phyloP scores from a whole-genome alignment of 1,284 basidiomycete species.

The Meira nashicola region DNA sequence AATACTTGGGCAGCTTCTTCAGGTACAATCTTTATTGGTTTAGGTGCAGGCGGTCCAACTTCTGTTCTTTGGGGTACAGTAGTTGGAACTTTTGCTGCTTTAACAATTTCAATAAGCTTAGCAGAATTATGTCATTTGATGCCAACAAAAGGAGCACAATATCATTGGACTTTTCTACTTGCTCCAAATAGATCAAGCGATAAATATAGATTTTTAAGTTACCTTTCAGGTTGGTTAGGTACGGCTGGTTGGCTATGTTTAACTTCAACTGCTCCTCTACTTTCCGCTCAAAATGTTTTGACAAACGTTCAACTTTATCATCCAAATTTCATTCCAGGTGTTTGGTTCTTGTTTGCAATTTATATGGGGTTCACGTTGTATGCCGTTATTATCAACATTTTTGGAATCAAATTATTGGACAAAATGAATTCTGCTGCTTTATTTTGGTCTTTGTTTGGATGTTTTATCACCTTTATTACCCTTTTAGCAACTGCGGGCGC shows the following conservation, averaged over 20 bases:
- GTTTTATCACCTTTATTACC: slow-evolving; percentile 21
- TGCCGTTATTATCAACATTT: slow-evolving; percentile 25
- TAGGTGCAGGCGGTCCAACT: slow-evolving; percentile 22
- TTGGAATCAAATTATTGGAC: slow-evolving; percentile 18
- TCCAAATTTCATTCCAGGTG: slow-evolving; percentile 7
- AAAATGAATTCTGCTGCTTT: slow-evolving; percentile 23
- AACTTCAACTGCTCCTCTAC: slow-evolving; percentile 21
- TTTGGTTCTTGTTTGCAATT: slow-evolving; percentile 20
- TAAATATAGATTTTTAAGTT: slow-evolving; percentile 13
- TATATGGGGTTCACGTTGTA: slow-evolving; percentile 21
- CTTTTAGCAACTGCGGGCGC: slow-evolving; percentile 20
- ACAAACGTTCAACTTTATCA: slow-evolving; percentile 19
- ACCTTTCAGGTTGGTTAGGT: slow-evolving; percentile 23
- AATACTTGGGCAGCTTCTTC: slow-evolving; percentile 27
- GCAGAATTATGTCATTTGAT: slow-evolving; percentile 30
- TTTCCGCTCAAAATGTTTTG: slow-evolving; percentile 16
- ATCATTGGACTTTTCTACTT: slow-evolving; percentile 28
- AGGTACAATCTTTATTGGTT: slow-evolving; percentile 21
- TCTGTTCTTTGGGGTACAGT: slow-evolving; percentile 21
- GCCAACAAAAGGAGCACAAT: slow-evolving; percentile 24
- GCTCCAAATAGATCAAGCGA: slow-evolving; percentile 6
- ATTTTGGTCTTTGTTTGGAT: slow-evolving; percentile 17
- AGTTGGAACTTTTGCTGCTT: slow-evolving; percentile 20
- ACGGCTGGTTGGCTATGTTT: slow-evolving; percentile 26
- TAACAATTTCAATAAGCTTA: slow-evolving; percentile 19